Conservation (phyloP, 768 basidiomycete genomes). For the Xerocomellus chrysenteron region DNA sequence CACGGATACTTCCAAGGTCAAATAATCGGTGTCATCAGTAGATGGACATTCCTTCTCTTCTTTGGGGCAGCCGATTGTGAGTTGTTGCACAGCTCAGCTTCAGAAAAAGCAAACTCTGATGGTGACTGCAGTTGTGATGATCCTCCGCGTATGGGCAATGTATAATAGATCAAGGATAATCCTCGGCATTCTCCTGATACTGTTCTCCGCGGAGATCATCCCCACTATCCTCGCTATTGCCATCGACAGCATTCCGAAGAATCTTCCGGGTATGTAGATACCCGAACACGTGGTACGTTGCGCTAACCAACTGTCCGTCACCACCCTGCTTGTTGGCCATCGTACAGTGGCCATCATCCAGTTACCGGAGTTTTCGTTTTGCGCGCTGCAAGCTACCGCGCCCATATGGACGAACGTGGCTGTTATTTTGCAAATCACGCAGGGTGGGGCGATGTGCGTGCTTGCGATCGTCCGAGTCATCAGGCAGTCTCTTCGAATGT, state of each 20-base stretch:
- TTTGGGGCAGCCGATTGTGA: constrained; percentile 1
- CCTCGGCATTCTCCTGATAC: background rate
- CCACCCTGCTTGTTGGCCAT: too few species aligned
- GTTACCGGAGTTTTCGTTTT: background rate
- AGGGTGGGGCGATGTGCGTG: background rate
- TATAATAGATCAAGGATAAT: constrained; percentile 1
- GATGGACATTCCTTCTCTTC: constrained; percentile 4
- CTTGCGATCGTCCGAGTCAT: background rate
- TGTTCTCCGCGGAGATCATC: background rate
- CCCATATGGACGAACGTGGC: background rate
- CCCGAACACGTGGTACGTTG: background rate
- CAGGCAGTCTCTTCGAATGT: background rate
- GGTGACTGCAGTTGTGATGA: background rate
- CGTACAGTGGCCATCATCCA: background rate
- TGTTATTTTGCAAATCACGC: background rate
- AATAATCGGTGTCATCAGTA: background rate
- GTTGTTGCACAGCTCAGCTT: background rate
- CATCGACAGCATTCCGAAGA: background rate
- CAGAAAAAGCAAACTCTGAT: background rate
- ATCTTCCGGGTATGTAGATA: background rate
- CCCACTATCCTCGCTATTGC: background rate
- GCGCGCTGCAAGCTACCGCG: too few species aligned
- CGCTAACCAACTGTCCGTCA: too few species aligned
- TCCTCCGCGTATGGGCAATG: constrained; percentile 1
- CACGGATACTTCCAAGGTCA: background rate